Conservation (phyloP, 768 basidiomycete genomes). For the Pleurotus salmoneostramineus region DNA sequence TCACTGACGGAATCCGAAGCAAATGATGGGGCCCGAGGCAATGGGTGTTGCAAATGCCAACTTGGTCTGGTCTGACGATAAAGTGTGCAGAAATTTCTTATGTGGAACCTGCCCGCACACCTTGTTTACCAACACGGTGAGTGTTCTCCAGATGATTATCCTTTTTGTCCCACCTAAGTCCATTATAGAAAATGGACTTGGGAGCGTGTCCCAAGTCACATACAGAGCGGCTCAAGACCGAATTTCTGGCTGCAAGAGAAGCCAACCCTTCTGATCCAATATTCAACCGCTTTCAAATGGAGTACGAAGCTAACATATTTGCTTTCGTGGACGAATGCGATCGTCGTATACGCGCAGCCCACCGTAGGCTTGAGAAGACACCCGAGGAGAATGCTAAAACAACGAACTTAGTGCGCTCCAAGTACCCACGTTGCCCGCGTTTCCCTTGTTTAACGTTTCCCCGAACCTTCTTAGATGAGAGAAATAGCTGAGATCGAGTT, state of each 20-base stretch:
- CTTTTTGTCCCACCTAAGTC: not conserved
- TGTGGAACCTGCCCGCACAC: constrained; percentile 99
- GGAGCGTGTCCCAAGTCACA: constrained; percentile 97
- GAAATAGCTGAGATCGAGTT: constrained; percentile 99
- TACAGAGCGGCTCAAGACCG: constrained; percentile 88
- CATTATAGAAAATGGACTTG: constrained; percentile 93
- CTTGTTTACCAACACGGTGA: constrained; percentile 94
- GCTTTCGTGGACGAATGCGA: constrained; percentile 98
- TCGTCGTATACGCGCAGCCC: constrained; percentile 89
- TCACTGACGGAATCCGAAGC: constrained; percentile 44
- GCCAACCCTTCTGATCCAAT: constrained; percentile 75
- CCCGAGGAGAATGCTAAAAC: constrained; percentile 99
- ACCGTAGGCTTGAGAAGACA: constrained; percentile 95
- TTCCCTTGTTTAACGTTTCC: not conserved
- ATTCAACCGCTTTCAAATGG: constrained; percentile 85
- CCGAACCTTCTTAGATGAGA: constrained; percentile 63
- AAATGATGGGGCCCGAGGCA: constrained; percentile 99
- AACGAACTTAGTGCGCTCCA: constrained; percentile 72
- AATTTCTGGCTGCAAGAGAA: constrained; percentile 79
- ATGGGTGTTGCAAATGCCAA: constrained; percentile 96
- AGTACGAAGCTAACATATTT: constrained; percentile 95
- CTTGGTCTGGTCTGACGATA: constrained; percentile 91
- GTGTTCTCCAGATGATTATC: constrained; percentile 23
- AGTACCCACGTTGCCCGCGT: constrained; percentile 4
- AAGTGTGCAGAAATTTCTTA: constrained; percentile 97